phyloP scores from a whole-genome alignment of 371 early-diverging fungal genomes.

The Thermomucor indicae-seudaticae region DNA sequence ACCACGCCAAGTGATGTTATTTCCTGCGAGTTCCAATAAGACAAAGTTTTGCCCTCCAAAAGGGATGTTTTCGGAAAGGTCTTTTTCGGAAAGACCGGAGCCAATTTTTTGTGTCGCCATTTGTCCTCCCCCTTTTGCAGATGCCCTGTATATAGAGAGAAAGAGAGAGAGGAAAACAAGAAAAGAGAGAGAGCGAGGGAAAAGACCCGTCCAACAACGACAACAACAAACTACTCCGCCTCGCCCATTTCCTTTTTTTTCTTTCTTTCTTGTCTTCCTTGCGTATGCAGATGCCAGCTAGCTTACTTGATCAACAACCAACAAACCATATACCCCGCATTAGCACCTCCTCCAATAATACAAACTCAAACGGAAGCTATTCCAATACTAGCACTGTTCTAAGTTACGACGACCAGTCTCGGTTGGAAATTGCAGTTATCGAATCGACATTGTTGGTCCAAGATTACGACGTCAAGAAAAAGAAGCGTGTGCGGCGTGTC shows the following conservation, averaged over 20 bases:
- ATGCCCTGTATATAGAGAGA: too few relatives aligned
- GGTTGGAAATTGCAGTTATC: constrained; percentile 27
- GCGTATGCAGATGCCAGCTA: neutral
- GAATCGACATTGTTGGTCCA: constrained; percentile 27
- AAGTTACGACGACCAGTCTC: constrained; percentile 6
- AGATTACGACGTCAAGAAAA: constrained; percentile 16
- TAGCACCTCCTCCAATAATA: neutral
- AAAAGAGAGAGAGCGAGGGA: too few relatives aligned
- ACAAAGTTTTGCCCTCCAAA: neutral
- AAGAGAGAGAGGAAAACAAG: too few relatives aligned
- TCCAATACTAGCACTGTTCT: constrained; percentile 3
- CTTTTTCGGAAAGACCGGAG: neutral
- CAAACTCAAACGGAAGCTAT: neutral
- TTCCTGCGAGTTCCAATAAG: neutral
- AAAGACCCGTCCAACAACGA: too few relatives aligned
- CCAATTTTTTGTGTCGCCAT: neutral
- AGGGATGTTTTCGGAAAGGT: neutral
- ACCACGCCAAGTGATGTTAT: neutral
- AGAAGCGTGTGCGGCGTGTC: constrained; percentile 20
- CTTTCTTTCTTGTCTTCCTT: neutral
- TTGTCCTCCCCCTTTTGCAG: neutral
- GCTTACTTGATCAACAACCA: neutral
- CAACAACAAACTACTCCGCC: neutral
- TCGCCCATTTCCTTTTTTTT: neutral
- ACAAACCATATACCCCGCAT: neutral